Evolutionary conservation across 164 flowering plant species (phyloP).

Genomic region (Cinnamomum micranthum): DNA sequence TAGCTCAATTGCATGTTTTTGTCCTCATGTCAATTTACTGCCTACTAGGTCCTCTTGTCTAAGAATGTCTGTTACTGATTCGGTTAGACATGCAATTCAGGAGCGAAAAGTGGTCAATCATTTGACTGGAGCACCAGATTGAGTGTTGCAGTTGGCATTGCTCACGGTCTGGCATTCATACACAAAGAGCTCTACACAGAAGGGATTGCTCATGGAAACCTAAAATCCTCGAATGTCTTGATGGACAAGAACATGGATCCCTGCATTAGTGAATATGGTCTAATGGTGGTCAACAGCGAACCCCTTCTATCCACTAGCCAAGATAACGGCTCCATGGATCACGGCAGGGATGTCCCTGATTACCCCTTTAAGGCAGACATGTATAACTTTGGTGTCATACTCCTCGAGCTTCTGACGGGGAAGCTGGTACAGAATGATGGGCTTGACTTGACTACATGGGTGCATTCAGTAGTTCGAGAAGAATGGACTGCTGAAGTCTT

Average conservation of each 20-base stretch:
- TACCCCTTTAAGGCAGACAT: slow-evolving; percentile 39
- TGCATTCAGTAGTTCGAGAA: slow-evolving; percentile 52
- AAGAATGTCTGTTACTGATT: not conserved
- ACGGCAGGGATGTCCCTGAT: not conserved
- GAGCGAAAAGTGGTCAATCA: slow-evolving; percentile 25
- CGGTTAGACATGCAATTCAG: slow-evolving; percentile 17
- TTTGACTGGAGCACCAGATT: slow-evolving; percentile 67
- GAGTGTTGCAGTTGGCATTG: slow-evolving; percentile 36
- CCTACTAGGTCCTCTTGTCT: not conserved
- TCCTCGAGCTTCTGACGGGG: slow-evolving; percentile 67
- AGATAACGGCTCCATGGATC: slow-evolving; percentile 6
- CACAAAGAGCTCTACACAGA: slow-evolving; percentile 39
- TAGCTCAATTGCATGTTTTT: too few species aligned
- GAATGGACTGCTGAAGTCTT: slow-evolving; percentile 79
- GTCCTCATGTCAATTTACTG: not conserved
- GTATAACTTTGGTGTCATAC: slow-evolving; percentile 53
- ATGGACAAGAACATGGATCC: slow-evolving; percentile 46
- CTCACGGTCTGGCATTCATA: slow-evolving; percentile 52
- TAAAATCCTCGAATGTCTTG: slow-evolving; percentile 68
- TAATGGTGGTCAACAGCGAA: slow-evolving; percentile 31
- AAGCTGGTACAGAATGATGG: slow-evolving; percentile 50
- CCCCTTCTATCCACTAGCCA: slow-evolving; percentile 15
- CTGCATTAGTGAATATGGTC: slow-evolving; percentile 58
- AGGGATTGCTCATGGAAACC: slow-evolving; percentile 61
- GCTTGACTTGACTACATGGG: slow-evolving; percentile 52